These are phyloP conservation scores for Fusarium penzigii DNA, from an alignment of 2,329 filamentous ascomycete species.

Conservation along the genomic window DNA sequence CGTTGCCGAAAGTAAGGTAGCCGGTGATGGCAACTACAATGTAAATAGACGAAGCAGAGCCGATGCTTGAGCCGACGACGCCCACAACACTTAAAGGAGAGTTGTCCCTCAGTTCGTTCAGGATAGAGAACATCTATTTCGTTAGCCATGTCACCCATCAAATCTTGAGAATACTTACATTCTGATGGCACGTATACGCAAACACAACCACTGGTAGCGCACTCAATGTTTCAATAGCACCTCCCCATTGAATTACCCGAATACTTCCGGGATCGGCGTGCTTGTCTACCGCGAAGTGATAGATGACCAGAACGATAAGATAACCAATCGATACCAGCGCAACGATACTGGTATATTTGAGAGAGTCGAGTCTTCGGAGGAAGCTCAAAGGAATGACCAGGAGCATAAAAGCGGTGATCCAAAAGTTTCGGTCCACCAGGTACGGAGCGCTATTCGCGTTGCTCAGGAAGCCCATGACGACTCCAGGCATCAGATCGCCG, in stretches of 20 bases:
- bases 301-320: conserved; percentile 87
- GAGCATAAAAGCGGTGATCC: conserved; percentile 97
- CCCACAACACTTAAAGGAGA: conserved; percentile 72
- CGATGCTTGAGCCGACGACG: conserved; percentile 82
- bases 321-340: conserved; percentile 94
- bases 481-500: conserved; percentile 95
- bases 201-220: conserved; percentile 95
- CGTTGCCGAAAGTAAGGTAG: conserved; percentile 92
- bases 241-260: conserved; percentile 75
- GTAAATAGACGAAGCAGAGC: conserved; percentile 84
- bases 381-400: conserved; percentile 95
- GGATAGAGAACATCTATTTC: conserved; percentile 90
- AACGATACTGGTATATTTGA: conserved; percentile 95
- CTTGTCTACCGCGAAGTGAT: conserved; percentile 84
- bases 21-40: conserved; percentile 91
- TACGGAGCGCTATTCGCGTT: conserved; percentile 65
- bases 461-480: conserved; percentile 77
- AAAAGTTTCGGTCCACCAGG: conserved; percentile 88
- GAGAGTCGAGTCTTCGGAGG: conserved; percentile 83
- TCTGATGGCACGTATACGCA: conserved; percentile 99
- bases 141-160: conserved; percentile 2
- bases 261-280: conserved; percentile 73
- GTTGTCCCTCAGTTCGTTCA: conserved; percentile 91
- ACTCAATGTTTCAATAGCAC: conserved; percentile 75
- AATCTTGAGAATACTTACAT: conserved; percentile 55